Evolutionary conservation across 1,284 basidiomycete genomes (phyloP).

Genomic region (Apiotrichum mycotoxinovorans): DNA sequence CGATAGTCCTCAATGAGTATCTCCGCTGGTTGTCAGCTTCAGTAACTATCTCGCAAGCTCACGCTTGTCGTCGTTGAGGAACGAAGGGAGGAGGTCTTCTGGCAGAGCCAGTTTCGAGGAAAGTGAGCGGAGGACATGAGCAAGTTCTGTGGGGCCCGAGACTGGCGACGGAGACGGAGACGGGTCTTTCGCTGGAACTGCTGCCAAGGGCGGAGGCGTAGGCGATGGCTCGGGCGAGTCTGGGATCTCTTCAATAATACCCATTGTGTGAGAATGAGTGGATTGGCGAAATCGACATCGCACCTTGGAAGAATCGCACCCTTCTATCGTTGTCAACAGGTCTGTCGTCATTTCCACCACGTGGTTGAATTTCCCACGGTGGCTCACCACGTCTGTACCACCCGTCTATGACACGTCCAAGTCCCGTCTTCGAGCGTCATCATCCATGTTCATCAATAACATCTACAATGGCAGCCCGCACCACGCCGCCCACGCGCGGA

Average conservation of each 20-base stretch:
- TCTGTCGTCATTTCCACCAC: too few species aligned
- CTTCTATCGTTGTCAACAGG: neutral
- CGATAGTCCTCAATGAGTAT: conserved; percentile 13
- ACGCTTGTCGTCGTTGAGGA: conserved; percentile 26
- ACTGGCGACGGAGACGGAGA: neutral
- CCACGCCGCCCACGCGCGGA: conserved; percentile 8
- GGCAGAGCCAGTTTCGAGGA: conserved; percentile 25
- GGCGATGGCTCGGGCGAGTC: conserved; percentile 18
- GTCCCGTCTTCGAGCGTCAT: neutral
- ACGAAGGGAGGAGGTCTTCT: conserved; percentile 27
- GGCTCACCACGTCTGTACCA: neutral
- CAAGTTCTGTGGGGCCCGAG: conserved; percentile 16
- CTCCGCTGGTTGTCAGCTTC: conserved; percentile 14
- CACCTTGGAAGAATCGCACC: neutral
- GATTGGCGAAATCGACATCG: neutral
- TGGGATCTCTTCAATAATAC: conserved; percentile 35
- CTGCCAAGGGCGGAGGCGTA: neutral
- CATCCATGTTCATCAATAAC: neutral
- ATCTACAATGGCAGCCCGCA: conserved; percentile 7
- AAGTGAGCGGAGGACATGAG: conserved; percentile 13
- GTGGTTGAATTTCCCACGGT: conserved; percentile 16
- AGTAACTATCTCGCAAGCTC: neutral
- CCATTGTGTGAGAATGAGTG: conserved; percentile 24
- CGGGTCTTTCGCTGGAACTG: neutral
- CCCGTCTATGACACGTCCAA: conserved; percentile 7